phyloP scores from a whole-genome alignment of 768 basidiomycete genomes.

The Pulveroboletus sp. region DNA sequence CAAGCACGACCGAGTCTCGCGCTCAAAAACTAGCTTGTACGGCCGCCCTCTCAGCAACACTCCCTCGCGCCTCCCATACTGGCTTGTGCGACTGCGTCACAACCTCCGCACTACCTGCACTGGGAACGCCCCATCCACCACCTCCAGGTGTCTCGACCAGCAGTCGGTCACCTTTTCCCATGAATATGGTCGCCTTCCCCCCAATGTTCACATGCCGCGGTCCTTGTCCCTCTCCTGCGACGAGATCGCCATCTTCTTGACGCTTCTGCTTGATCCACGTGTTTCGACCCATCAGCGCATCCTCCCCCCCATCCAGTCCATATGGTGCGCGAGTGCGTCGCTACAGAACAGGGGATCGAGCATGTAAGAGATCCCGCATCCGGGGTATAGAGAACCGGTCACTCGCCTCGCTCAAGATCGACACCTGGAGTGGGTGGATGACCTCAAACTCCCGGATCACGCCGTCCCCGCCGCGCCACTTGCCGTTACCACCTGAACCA shows the following conservation, averaged over 20 bases:
- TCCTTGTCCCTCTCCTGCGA: constrained; percentile 32
- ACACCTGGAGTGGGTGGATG: constrained; percentile 76
- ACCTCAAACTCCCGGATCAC: constrained; percentile 82
- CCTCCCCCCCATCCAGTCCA: constrained; percentile 75
- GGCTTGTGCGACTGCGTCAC: constrained; percentile 27
- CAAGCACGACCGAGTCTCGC: neutral
- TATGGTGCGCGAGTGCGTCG: constrained; percentile 83
- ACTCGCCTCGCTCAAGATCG: constrained; percentile 78
- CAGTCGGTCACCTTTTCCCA: constrained; percentile 83
- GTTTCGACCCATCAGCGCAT: constrained; percentile 70
- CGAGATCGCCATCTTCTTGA: constrained; percentile 61
- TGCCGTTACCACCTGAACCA: constrained; percentile 66
- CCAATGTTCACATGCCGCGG: constrained; percentile 78
- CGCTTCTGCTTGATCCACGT: constrained; percentile 80
- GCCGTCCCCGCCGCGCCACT: constrained; percentile 79
- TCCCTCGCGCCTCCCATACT: constrained; percentile 69
- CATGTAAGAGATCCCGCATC: neutral
- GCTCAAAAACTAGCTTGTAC: constrained; percentile 56
- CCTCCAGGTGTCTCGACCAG: constrained; percentile 87
- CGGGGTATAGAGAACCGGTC: neutral
- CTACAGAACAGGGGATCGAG: constrained; percentile 32
- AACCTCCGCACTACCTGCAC: constrained; percentile 7
- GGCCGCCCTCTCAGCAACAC: constrained; percentile 58
- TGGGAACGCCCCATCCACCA: constrained; percentile 70
- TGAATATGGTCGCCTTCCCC: constrained; percentile 80